These are phyloP conservation scores for Opeltia flavorubescens DNA, from an alignment of 495 filamentous ascomycete species.

Conservation along the genomic window DNA sequence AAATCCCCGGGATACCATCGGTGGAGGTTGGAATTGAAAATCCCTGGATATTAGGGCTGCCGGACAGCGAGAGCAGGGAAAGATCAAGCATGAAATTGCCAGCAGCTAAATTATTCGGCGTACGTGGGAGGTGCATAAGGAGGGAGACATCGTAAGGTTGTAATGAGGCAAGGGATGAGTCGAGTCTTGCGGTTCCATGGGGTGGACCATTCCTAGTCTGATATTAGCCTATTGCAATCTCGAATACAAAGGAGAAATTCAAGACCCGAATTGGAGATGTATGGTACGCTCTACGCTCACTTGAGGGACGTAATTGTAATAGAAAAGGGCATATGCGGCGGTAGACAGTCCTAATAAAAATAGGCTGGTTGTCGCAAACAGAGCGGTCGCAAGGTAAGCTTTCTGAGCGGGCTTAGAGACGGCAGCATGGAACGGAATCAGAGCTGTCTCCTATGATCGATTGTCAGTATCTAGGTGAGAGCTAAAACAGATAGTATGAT, in stretches of 20 bases:
- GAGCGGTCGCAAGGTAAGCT: slow-evolving; percentile 55
- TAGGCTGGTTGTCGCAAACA: slow-evolving; percentile 44
- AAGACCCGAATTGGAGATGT: slow-evolving; percentile 71
- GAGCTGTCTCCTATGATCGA: slow-evolving; percentile 13
- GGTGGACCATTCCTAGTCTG: slow-evolving; percentile 24
- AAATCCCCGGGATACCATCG: too few relatives aligned
- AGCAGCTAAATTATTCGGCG: slow-evolving; percentile 33
- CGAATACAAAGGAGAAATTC: background rate
- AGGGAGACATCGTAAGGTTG: slow-evolving; percentile 56
- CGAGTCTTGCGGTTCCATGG: slow-evolving; percentile 29
- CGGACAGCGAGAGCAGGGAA: slow-evolving; percentile 36
- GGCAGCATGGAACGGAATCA: slow-evolving; percentile 33
- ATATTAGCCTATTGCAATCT: background rate
- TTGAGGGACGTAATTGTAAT: slow-evolving; percentile 68
- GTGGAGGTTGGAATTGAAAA: too few relatives aligned
- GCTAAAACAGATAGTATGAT: background rate
- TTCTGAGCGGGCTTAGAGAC: slow-evolving; percentile 53
- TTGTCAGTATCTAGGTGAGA: background rate
- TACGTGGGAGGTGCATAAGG: slow-evolving; percentile 56
- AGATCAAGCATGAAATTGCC: slow-evolving; percentile 95
- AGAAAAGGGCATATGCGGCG: slow-evolving; percentile 62
- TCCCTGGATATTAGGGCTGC: slow-evolving; percentile 10
- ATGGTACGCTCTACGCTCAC: slow-evolving; percentile 49
- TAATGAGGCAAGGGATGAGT: slow-evolving; percentile 26
- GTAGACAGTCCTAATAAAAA: slow-evolving; percentile 48